Evolutionary conservation across 2,329 filamentous ascomycete species (phyloP).

Genomic region (Claviceps sp.): DNA sequence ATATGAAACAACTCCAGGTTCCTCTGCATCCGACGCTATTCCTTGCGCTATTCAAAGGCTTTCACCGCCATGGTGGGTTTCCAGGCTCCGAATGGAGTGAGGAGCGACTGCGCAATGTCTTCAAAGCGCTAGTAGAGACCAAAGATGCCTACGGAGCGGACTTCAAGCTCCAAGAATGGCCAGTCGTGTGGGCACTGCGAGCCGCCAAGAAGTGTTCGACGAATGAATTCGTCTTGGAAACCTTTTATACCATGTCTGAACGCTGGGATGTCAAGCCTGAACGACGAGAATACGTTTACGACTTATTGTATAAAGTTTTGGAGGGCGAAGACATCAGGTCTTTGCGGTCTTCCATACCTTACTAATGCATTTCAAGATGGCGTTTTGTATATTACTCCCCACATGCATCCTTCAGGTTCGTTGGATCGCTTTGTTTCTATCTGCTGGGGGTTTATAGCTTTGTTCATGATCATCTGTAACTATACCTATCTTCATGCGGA

Average conservation of each 20-base stretch:
- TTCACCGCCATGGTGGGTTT: slow-evolving; percentile 55
- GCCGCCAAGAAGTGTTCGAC: slow-evolving; percentile 52
- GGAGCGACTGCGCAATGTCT: slow-evolving; percentile 53
- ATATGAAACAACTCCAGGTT: slow-evolving; percentile 62
- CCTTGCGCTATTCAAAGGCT: slow-evolving; percentile 70
- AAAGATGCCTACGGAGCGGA: slow-evolving; percentile 32
- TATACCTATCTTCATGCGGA: background rate
- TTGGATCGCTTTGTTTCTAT: background rate
- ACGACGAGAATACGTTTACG: slow-evolving; percentile 32
- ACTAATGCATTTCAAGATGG: slow-evolving; percentile 10
- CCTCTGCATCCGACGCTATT: slow-evolving; percentile 66
- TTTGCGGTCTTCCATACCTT: slow-evolving; percentile 15
- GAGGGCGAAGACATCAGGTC: slow-evolving; percentile 13
- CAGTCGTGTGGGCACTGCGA: slow-evolving; percentile 45
- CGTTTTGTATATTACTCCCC: background rate
- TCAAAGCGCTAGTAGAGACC: slow-evolving; percentile 48
- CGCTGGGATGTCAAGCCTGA: slow-evolving; percentile 32
- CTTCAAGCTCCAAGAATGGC: slow-evolving; percentile 44
- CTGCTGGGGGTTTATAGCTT: background rate
- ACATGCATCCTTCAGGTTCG: background rate
- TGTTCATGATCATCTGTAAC: background rate
- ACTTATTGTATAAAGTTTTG: slow-evolving; percentile 30
- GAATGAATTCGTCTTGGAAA: slow-evolving; percentile 34
- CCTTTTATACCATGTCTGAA: slow-evolving; percentile 36
- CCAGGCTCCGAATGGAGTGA: slow-evolving; percentile 57